Percentiles rank a stretch among this genome's conserved stretches.
Evolutionary conservation across 768 basidiomycete genomes (phyloP).

Genomic region (Krasilnikovozyma curviuscula): DNA sequence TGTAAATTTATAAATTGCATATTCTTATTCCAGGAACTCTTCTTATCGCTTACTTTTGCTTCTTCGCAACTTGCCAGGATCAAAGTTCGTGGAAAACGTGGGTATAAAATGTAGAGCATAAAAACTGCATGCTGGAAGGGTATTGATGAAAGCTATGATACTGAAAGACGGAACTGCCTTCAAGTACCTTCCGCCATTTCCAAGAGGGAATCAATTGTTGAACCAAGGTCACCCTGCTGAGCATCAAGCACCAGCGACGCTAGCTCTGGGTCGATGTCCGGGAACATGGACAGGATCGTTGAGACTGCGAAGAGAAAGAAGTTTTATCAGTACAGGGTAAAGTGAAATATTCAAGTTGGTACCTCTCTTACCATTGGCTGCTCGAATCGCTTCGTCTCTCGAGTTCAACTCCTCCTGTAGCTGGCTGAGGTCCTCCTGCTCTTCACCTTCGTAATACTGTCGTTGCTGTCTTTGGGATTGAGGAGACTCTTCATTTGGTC

Average conservation of each 20-base stretch:
- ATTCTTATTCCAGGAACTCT: too few relatives aligned
- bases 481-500: background rate
- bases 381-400: conserved; percentile 3
- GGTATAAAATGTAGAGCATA: too few relatives aligned
- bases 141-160: too few relatives aligned
- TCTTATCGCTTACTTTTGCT: too few relatives aligned
- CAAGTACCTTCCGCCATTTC: too few relatives aligned
- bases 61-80: too few relatives aligned
- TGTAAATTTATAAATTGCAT: too few relatives aligned
- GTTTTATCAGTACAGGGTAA: background rate
- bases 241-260: conserved; percentile 6
- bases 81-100: too few relatives aligned
- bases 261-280: conserved; percentile 7
- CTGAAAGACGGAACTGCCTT: too few relatives aligned
- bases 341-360: background rate
- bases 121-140: too few relatives aligned
- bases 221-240: conserved; percentile 6
- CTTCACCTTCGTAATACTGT: background rate
- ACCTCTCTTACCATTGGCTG: too few relatives aligned
- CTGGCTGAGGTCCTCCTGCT: background rate
- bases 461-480: background rate
- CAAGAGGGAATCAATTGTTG: conserved; percentile 4
- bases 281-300: background rate
- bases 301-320: background rate
- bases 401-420: conserved; percentile 8